Evolutionary conservation across 129 eudicot species (phyloP), one percentile per base, ranked within the genome.

Genomic region (Lactuca saligna): DNA sequence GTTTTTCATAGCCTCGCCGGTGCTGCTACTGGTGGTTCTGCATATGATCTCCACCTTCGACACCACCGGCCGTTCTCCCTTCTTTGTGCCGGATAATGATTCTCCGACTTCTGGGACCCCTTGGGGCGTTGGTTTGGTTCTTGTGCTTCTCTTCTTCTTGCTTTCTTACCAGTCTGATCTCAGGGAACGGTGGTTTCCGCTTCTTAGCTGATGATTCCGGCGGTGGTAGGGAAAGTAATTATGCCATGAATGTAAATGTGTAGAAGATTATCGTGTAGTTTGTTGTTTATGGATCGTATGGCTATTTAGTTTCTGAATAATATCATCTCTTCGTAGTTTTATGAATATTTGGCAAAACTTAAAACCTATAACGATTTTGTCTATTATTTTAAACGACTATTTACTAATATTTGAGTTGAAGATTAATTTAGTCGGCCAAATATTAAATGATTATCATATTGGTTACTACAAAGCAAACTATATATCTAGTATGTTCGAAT

Each of bases 41-140:
- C 96, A 92, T 39, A 63, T 85, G 49, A 74, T 88, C 71, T 78
- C 98, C 13, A 60, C 58, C 56, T 70, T 80, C 20, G 84, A 84
- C 32, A 57, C 79, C 0, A 33, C 75, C 13, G 71, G 59, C 11
- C 66, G 65, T 25, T 72, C 83, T 0, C 75, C 85, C 35, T 69
- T 80, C 72, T 85, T 75, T 61, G 31, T 82, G 53, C 82, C 88
- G 9, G 65, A 81, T 66, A 80, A 75, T 41, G 87, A 92, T 57
- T 76, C 95, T 0, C 80, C 82, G 20, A 85, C 85, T 17, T 85
- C 86, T 16, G 90, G 89, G 5, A 70, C 86, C 44, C 98, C 98
- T 10, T 92, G 98, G 98, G 98, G 98, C 3, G 91, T 92, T 3
- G 98, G 85, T 2, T 61, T 88, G 31, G 80, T 92, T 63, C 98